Evolutionary conservation across 108 stramenopile genomes (phyloP), one percentile per base, ranked within the genome.

Genomic region (Conticribra guillardii): DNA sequence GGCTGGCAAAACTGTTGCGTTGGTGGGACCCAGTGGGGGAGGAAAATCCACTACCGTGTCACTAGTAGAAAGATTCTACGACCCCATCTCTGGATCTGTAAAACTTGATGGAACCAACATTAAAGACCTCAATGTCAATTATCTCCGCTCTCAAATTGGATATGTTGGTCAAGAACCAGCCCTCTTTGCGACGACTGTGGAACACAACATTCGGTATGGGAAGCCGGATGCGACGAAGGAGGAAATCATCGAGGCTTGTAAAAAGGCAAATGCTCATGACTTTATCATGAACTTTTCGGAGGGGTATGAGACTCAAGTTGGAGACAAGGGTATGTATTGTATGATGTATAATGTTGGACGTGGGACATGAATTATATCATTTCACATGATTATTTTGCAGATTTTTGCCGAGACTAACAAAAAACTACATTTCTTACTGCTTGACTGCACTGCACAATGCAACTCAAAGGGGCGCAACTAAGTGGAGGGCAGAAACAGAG

Each of bases 401-500:
- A n/a, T n/a, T n/a, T n/a, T n/a, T n/a, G n/a, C n/a, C n/a, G n/a
- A n/a, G n/a, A n/a, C n/a, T n/a, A n/a, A n/a, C n/a, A n/a, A n/a
- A n/a, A n/a, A n/a, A n/a, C n/a, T n/a, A n/a, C n/a, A n/a, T n/a
- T n/a, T n/a, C n/a, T n/a, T n/a, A n/a, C n/a, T n/a, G n/a, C n/a
- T n/a, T n/a, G n/a, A n/a, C n/a, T n/a, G n/a, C n/a, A n/a, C n/a
- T n/a, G n/a, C n/a, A n/a, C n/a, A n/a, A n/a, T n/a, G n/a, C n/a
- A n/a, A n/a, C n/a, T n/a, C n/a, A n/a, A 54, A 17, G 97, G 97
- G 14, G 52, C 84, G 15, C 76, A 93, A 67, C 84, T 98, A 0
- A 82, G 80, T 16, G 98, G 98, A 7, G 98, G 98, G 29, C 98
- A 98, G 79, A 96, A 97, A 60, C 98, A 98, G 69, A 80, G 98